Conservation (phyloP, 768 basidiomycete species). For the Leccinum pellstonianum region DNA sequence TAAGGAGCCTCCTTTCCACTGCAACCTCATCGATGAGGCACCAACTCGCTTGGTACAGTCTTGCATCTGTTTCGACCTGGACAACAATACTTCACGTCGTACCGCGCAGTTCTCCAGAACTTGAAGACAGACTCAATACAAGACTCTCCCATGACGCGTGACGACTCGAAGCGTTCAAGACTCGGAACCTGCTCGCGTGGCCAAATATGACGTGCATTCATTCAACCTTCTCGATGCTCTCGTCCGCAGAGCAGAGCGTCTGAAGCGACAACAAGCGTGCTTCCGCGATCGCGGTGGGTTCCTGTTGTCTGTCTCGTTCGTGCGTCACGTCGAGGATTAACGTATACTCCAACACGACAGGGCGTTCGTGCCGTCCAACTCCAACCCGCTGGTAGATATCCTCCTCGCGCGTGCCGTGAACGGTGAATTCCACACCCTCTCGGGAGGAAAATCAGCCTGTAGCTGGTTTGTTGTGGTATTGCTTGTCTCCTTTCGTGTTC, state of each 20-base stretch:
- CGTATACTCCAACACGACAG: conserved; percentile 29
- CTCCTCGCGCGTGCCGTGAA: conserved; percentile 45
- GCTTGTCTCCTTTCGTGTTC: neutral
- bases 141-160: no score
- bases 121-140: no score
- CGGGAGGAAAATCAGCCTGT: neutral
- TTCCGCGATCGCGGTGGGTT: conserved; percentile 71
- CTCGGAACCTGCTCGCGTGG: no score
- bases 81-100: no score
- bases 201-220: neutral
- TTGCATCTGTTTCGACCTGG: no score
- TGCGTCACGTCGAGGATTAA: neutral
- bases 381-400: conserved; percentile 52
- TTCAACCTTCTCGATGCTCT: neutral
- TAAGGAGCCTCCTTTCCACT: no score
- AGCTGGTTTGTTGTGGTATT: conserved; percentile 14
- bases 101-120: no score
- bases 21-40: no score
- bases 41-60: no score
- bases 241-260: conserved; percentile 52
- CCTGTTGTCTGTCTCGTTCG: conserved; percentile 22
- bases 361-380: conserved; percentile 51
- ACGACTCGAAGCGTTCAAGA: no score
- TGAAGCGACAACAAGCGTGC: conserved; percentile 61
- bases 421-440: conserved; percentile 35